These are phyloP conservation scores for Chaetoscypha palmicola DNA, from an alignment of 2,329 filamentous ascomycete species.

Conservation along the genomic window DNA sequence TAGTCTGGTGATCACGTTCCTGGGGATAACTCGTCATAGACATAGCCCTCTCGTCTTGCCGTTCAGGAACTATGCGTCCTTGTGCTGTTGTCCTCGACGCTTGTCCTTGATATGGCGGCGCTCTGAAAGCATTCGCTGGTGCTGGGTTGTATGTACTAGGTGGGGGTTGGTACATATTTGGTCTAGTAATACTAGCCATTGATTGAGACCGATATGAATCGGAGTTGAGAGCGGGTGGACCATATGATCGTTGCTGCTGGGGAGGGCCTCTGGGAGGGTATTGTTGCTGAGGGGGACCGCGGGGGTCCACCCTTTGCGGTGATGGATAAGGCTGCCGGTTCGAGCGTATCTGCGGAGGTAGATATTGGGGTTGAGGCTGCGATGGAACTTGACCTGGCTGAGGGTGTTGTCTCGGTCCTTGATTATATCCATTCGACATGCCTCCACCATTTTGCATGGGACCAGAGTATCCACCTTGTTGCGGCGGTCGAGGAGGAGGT, in stretches of 20 bases:
- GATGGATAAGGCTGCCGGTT: constrained; percentile 65
- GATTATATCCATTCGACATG: constrained; percentile 43
- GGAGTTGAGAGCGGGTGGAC: constrained; percentile 63
- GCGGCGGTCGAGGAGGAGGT: constrained; percentile 51
- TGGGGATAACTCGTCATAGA: constrained; percentile 81
- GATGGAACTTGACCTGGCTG: constrained; percentile 29
- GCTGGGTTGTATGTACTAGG: constrained; percentile 57
- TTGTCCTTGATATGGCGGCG: constrained; percentile 61
- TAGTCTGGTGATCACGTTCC: constrained; percentile 81
- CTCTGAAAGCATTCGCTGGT: constrained; percentile 69
- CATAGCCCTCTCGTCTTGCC: constrained; percentile 90
- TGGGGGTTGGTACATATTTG: constrained; percentile 61
- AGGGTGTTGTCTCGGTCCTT: constrained; percentile 36
- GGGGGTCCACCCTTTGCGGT: constrained; percentile 41
- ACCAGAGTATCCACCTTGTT: constrained; percentile 32
- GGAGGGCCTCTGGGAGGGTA: constrained; percentile 33
- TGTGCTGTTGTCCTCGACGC: constrained; percentile 81
- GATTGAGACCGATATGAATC: constrained; percentile 92
- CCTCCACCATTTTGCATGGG: constrained; percentile 27
- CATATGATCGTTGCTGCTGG: constrained; percentile 53
- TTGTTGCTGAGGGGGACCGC: constrained; percentile 34
- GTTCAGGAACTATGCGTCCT: constrained; percentile 83
- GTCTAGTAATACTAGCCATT: constrained; percentile 69
- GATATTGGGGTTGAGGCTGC: constrained; percentile 49
- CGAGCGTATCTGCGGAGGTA: constrained; percentile 53